These are phyloP conservation scores for Oropetium thomaeum DNA, from an alignment of 176 grass and related monocot species.

Conservation along the genomic window DNA sequence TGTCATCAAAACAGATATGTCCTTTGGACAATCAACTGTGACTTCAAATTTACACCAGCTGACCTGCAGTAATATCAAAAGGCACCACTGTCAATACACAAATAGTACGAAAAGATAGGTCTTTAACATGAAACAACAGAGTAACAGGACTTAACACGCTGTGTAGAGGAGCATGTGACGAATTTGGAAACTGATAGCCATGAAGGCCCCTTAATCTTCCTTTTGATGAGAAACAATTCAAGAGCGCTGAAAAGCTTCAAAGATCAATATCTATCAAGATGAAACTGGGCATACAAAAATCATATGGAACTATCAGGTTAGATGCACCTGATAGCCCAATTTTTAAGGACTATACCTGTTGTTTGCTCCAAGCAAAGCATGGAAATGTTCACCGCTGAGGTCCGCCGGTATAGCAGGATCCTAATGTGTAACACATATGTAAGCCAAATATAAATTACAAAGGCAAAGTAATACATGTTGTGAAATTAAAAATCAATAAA, in stretches of 20 bases:
- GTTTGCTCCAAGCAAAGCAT: conserved; percentile 78
- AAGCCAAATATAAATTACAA: conserved; percentile 15
- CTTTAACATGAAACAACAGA: neutral
- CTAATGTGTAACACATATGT: conserved; percentile 30
- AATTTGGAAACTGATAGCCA: conserved; percentile 92
- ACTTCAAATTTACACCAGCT: conserved; percentile 99
- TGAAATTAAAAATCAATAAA: neutral
- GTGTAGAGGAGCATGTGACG: conserved; percentile 46
- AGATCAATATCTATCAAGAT: conserved; percentile 21
- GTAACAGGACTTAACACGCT: conserved; percentile 50
- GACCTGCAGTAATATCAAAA: conserved; percentile 61
- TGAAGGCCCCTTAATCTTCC: conserved; percentile 89
- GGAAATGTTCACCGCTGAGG: conserved; percentile 79
- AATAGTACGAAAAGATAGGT: conserved; percentile 8
- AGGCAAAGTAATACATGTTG: neutral
- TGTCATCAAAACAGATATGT: conserved; percentile 65
- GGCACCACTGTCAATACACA: neutral
- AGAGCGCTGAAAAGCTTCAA: conserved; percentile 67
- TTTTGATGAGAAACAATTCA: conserved; percentile 93
- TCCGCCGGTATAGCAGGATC: conserved; percentile 67
- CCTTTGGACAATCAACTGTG: conserved; percentile 77
- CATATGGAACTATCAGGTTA: neutral
- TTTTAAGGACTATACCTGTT: conserved; percentile 63
- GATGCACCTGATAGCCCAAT: neutral
- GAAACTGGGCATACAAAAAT: conserved; percentile 18